Evolutionary conservation across 768 basidiomycete genomes (phyloP), one percentile per base, ranked within the genome.

Genomic region (Phallus indusiatus): DNA sequence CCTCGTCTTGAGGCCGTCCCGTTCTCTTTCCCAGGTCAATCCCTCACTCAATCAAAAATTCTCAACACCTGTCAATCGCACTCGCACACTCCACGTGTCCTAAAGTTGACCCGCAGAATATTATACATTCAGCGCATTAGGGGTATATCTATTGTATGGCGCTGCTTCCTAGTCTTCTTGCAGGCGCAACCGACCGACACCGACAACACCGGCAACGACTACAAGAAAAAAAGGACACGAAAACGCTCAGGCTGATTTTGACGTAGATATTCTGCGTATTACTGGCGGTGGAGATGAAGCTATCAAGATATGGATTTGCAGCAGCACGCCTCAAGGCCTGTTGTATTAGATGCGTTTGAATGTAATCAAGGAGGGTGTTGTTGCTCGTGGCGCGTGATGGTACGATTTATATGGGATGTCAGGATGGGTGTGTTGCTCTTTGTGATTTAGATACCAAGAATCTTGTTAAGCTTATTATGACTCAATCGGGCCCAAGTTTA

Each of bases 81-180:
- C 1, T 21, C 47, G 18, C 57, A 52, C 33, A 5, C 42, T 42
- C 64, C 64, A 12, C 52, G 46, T 16, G 72, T 73, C 20, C 67
- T 90, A 71, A 76, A 54, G 83, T 95, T 20, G 81, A 83, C 0
- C 73, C 80, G 12, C 74, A 73, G 56, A 89, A 91, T 64, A 85
- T 93, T 33, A 76, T 93, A 24, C 85, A 89, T 64, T 89, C 90
- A 1, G 95, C 94, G 2, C 95, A 98, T 70, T 94, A 84, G 68
- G 95, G 95, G 10, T 98, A 98, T 67, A 80, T 97, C 12, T 94
- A 95, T 68, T 91, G 88, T 64, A 84, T 93, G 83, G 72, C 76
- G 16, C 69, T 82, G 14, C 64, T 78, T 11, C 74, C 75, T 20
- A 73, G 71, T 17, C 70, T 67, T 20, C 68, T 70, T 50, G 72